These are phyloP conservation scores for Rubus idaeus DNA, from an alignment of 306 rosid genomes.

Conservation along the genomic window DNA sequence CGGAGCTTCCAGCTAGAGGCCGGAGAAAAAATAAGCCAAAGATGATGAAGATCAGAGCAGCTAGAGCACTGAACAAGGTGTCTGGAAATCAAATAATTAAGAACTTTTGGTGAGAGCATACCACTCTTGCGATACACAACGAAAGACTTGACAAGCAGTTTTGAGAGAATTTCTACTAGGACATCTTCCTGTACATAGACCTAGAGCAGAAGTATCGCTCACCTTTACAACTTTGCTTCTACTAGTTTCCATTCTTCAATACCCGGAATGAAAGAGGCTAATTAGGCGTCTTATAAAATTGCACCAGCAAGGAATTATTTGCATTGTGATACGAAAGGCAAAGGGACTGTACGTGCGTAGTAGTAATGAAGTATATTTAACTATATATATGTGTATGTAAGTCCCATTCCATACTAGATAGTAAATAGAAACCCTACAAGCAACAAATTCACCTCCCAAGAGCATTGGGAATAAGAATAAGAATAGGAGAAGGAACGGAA, in stretches of 20 bases:
- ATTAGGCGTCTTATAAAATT: too few relatives aligned
- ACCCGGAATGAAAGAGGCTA: too few relatives aligned
- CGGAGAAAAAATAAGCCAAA: background rate
- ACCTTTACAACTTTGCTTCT: background rate
- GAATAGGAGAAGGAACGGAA: background rate
- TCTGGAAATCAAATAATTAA: background rate
- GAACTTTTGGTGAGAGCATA: conserved; percentile 1
- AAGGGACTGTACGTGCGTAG: too few relatives aligned
- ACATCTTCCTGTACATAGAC: background rate
- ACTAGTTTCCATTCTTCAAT: background rate
- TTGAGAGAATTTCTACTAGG: background rate
- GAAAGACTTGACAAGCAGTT: background rate
- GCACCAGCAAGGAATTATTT: too few relatives aligned
- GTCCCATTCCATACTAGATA: too few relatives aligned
- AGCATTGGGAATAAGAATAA: background rate
- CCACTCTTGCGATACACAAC: background rate
- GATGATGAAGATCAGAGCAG: background rate
- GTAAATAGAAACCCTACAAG: background rate
- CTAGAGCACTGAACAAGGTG: background rate
- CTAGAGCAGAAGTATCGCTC: background rate
- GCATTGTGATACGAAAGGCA: too few relatives aligned
- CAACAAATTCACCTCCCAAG: background rate
- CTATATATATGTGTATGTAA: too few relatives aligned
- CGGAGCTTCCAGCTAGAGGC: background rate
- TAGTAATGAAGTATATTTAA: too few relatives aligned